Evolutionary conservation across 140 eudicot genomes (phyloP).

Genomic region (Oenanthe javanica): DNA sequence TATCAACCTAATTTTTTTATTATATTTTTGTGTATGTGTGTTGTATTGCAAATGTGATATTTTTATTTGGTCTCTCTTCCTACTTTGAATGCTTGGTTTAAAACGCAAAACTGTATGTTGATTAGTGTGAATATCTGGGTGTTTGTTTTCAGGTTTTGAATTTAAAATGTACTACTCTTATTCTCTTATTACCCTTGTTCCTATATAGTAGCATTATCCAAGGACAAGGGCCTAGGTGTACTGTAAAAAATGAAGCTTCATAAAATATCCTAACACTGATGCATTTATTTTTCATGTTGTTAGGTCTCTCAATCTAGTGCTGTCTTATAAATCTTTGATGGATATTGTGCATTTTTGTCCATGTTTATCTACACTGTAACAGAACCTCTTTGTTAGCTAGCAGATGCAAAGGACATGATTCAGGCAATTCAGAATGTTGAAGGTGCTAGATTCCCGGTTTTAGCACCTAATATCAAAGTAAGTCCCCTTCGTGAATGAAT

Average conservation of each 20-base stretch:
- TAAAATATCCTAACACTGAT: no score
- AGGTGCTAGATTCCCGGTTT: slow-evolving; percentile 67
- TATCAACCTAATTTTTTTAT: background rate
- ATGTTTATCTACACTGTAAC: background rate
- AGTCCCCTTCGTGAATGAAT: background rate
- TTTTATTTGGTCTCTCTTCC: background rate
- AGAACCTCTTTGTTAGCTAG: slow-evolving; percentile 28
- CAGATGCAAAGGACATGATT: slow-evolving; percentile 81
- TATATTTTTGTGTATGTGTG: background rate
- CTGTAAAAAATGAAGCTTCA: background rate
- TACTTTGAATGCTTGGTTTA: background rate
- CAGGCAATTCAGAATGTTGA: slow-evolving; percentile 40
- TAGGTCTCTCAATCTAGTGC: background rate
- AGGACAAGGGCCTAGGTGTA: background rate
- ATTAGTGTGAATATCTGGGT: background rate
- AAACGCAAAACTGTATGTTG: background rate
- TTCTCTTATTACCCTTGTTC: background rate
- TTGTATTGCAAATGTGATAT: background rate
- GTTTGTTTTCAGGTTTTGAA: background rate
- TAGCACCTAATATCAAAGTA: slow-evolving; percentile 85
- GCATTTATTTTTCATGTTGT: background rate
- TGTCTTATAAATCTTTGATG: background rate
- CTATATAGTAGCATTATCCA: background rate
- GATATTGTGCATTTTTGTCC: background rate
- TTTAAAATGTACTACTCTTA: background rate